Conservation (phyloP, 805 yeast genomes). For the Lachancea waltii region DNA sequence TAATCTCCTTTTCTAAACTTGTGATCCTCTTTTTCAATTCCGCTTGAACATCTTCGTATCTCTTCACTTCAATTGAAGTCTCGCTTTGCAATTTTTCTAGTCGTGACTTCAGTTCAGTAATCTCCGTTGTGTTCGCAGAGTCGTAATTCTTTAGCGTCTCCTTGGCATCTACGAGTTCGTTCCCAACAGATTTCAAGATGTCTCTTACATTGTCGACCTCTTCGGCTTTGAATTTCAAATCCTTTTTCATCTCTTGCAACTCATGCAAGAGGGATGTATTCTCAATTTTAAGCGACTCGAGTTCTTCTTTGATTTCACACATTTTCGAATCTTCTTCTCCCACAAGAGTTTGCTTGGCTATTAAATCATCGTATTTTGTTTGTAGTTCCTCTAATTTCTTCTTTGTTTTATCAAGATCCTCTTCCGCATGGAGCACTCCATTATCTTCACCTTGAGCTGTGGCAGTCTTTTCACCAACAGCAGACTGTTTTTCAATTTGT, state of each 20-base stretch:
- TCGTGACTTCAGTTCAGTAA: constrained; percentile 22
- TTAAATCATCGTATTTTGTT: neutral
- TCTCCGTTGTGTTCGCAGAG: constrained; percentile 11
- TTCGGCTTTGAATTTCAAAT: constrained; percentile 40
- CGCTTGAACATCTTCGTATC: constrained; percentile 9
- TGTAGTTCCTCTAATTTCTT: neutral
- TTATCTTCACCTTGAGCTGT: neutral
- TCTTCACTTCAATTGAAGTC: constrained; percentile 31
- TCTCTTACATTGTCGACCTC: constrained; percentile 70
- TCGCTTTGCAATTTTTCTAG: constrained; percentile 27
- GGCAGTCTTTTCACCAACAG: no score
- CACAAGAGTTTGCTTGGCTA: neutral
- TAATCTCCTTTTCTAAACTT: constrained; percentile 7
- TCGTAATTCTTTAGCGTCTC: constrained; percentile 43
- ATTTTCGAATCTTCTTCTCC: neutral
- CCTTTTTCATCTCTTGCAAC: constrained; percentile 19
- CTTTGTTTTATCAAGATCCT: neutral
- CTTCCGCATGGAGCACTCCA: neutral
- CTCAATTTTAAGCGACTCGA: constrained; percentile 3
- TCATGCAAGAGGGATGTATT: constrained; percentile 7
- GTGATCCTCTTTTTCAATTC: constrained; percentile 8
- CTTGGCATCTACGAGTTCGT: constrained; percentile 66
- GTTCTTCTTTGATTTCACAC: constrained; percentile 6
- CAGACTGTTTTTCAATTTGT: no score
- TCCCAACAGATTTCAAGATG: constrained; percentile 69